Evolutionary conservation across 2,329 filamentous ascomycete genomes (phyloP).

Genomic region (Fusarium citri): DNA sequence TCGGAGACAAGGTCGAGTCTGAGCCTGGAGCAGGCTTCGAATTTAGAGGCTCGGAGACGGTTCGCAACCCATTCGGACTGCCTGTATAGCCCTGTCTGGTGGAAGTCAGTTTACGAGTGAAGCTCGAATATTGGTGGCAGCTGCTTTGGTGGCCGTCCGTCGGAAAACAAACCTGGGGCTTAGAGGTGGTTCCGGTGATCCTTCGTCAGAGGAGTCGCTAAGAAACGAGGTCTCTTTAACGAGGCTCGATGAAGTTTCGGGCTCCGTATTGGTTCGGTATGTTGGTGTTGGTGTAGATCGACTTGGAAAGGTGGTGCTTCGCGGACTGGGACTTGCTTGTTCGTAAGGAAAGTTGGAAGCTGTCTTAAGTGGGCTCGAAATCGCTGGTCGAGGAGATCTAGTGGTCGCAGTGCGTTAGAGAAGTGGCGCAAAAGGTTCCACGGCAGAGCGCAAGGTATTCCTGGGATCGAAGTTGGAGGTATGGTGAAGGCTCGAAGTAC

Average conservation of each 20-base stretch:
- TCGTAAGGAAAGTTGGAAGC: conserved; percentile 57
- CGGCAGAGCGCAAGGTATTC: conserved; percentile 41
- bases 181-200: conserved; percentile 49
- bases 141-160: conserved; percentile 4
- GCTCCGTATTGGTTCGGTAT: conserved; percentile 32
- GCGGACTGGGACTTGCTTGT: conserved; percentile 57
- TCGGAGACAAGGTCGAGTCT: conserved; percentile 52
- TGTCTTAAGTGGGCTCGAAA: conserved; percentile 63
- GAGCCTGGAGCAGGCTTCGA: conserved; percentile 58
- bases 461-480: conserved; percentile 30
- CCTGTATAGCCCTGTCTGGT: conserved; percentile 44
- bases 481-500: conserved; percentile 38
- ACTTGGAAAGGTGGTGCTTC: conserved; percentile 36
- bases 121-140: not conserved
- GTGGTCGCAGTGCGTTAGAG: conserved; percentile 34
- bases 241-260: conserved; percentile 19
- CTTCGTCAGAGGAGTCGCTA: conserved; percentile 53
- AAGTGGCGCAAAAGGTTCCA: conserved; percentile 39
- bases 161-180: conserved; percentile 50
- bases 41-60: conserved; percentile 57
- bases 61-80: conserved; percentile 63
- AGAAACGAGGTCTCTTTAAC: conserved; percentile 50
- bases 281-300: conserved; percentile 46
- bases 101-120: conserved; percentile 25
- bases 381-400: conserved; percentile 61